A percentile compares a stretch with the other conserved stretches of the same genome.
Evolutionary conservation across 1,139 yeast genomes (phyloP).

Genomic region (Pichia kudriavzevii): DNA sequence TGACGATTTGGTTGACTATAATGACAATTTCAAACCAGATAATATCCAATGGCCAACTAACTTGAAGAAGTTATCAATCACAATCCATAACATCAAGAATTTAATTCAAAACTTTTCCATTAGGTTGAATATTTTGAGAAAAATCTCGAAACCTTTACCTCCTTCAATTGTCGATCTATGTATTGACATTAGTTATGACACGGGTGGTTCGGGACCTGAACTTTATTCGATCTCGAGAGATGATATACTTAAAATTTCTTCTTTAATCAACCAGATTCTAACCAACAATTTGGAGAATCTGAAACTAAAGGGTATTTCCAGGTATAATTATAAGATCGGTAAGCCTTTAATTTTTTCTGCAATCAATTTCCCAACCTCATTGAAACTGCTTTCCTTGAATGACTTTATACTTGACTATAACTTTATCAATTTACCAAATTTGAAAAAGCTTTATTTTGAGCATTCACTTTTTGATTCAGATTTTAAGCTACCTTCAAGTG

Average conservation of each 20-base stretch:
- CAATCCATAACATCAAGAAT: conserved; percentile 25
- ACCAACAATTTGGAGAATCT: conserved; percentile 23
- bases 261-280: conserved; percentile 20
- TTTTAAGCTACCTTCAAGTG: conserved; percentile 22
- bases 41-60: conserved; percentile 24
- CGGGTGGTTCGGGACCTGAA: conserved; percentile 27
- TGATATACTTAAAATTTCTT: conserved; percentile 23
- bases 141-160: conserved; percentile 24
- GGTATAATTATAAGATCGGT: conserved; percentile 25
- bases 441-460: conserved; percentile 23
- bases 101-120: conserved; percentile 23
- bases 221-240: conserved; percentile 23
- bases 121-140: conserved; percentile 22
- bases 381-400: conserved; percentile 22
- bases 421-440: conserved; percentile 20
- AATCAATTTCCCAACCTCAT: conserved; percentile 23
- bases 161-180: conserved; percentile 23
- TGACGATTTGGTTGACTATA: conserved; percentile 10
- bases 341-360: conserved; percentile 25
- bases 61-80: conserved; percentile 22
- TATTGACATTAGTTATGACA: conserved; percentile 26
- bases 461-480: conserved; percentile 26
- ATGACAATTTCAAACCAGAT: neutral
- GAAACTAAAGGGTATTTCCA: conserved; percentile 25
- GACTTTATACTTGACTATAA: conserved; percentile 25